Conservation (phyloP, 768 basidiomycete genomes). For the Boletus pseudo-olivaceus region DNA sequence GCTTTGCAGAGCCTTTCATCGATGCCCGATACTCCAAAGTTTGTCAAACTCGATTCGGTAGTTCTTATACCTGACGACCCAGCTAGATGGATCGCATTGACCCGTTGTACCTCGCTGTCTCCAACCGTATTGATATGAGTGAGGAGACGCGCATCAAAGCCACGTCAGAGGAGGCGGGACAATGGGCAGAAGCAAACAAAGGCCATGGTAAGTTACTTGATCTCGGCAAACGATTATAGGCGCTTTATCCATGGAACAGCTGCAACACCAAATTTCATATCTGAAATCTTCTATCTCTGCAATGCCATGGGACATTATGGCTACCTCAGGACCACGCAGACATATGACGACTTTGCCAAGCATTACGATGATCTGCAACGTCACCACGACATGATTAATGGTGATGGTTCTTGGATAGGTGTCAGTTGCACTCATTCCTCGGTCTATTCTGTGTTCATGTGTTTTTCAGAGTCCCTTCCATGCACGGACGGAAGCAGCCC, state of each 20-base stretch:
- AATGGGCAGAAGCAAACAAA: conserved; percentile 60
- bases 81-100: conserved; percentile 88
- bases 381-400: conserved; percentile 71
- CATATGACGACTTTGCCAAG: conserved; percentile 68
- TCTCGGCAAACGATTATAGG: neutral
- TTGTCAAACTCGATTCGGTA: neutral
- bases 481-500: conserved; percentile 71
- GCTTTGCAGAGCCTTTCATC: conserved; percentile 93
- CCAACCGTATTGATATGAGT: conserved; percentile 65
- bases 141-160: conserved; percentile 96
- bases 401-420: conserved; percentile 79
- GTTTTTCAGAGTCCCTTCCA: conserved; percentile 59
- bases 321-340: conserved; percentile 74
- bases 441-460: neutral
- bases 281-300: conserved; percentile 88
- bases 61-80: conserved; percentile 2
- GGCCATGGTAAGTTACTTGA: conserved; percentile 38
- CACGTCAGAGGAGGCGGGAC: conserved; percentile 78
- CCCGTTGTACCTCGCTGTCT: conserved; percentile 70
- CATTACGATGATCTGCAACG: conserved; percentile 74
- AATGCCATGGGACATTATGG: conserved; percentile 90
- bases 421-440: conserved; percentile 41
- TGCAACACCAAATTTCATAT: conserved; percentile 86
- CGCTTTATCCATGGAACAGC: conserved; percentile 33
- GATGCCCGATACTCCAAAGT: conserved; percentile 90